A percentile compares a stretch with the other conserved stretches of the same genome.
These are phyloP conservation scores for Taxillus chinensis DNA, from an alignment of 164 flowering plant genomes.

Conservation along the genomic window DNA sequence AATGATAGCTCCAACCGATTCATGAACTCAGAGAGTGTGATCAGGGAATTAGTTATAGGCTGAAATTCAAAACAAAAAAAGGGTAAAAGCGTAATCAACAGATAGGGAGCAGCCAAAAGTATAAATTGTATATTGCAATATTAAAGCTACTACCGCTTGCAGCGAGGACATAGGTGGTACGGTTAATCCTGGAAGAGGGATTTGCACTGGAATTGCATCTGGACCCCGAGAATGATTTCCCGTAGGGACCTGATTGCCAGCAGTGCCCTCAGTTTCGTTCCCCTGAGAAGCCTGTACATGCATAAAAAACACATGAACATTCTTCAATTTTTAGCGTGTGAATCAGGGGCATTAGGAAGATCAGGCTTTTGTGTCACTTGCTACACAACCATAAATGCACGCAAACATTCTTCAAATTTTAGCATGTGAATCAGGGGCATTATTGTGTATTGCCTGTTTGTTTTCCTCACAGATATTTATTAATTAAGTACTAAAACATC, in stretches of 20 bases:
- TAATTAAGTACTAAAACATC: no score
- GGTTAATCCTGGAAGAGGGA: constrained; percentile 48
- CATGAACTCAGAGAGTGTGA: constrained; percentile 69
- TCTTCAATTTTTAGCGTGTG: no score
- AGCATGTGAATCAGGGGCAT: no score
- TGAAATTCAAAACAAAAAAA: constrained; percentile 20
- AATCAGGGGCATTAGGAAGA: no score
- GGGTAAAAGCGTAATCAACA: constrained; percentile 4
- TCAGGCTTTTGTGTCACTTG: no score
- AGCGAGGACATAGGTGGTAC: constrained; percentile 56
- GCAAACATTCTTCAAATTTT: no score
- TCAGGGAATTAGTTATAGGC: constrained; percentile 87
- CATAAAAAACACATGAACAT: neutral
- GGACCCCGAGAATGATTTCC: constrained; percentile 41
- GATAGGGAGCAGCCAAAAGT: neutral
- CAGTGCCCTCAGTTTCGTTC: constrained; percentile 31
- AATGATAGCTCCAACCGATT: constrained; percentile 65
- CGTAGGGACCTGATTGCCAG: constrained; percentile 31
- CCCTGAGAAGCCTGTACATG: constrained; percentile 28
- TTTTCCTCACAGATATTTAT: no score
- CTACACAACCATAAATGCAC: no score
- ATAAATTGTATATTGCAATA: neutral
- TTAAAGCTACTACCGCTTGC: constrained; percentile 32
- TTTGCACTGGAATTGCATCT: constrained; percentile 30
- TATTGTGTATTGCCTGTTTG: no score